Percentiles rank a stretch among this genome's conserved stretches.
Conservation (phyloP, 139 green algal species). For the Asterochloris erici region DNA sequence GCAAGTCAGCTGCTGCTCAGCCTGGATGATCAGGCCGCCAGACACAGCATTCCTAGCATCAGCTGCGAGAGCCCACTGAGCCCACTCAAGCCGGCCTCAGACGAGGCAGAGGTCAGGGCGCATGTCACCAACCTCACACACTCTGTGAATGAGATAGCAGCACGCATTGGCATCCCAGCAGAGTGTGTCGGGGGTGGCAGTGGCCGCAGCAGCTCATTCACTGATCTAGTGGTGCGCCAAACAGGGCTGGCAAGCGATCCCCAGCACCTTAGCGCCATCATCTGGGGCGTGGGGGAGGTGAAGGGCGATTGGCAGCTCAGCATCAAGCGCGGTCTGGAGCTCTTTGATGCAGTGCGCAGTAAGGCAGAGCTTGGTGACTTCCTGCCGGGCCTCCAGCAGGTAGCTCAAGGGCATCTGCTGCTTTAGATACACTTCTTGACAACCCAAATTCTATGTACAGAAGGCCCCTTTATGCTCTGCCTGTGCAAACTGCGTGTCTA, state of each 20-base stretch:
- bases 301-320: slow-evolving; percentile 7
- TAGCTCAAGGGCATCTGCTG: background rate
- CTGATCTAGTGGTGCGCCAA: slow-evolving; percentile 2
- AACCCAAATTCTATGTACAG: too few relatives aligned
- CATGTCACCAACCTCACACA: background rate
- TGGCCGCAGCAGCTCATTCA: slow-evolving; percentile 2
- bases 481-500: background rate
- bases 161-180: background rate
- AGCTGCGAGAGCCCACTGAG: background rate
- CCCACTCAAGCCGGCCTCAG: background rate
- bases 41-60: background rate
- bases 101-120: slow-evolving; percentile 10
- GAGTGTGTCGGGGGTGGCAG: slow-evolving; percentile 9
- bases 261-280: background rate
- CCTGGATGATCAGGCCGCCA: slow-evolving; percentile 14
- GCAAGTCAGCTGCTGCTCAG: background rate
- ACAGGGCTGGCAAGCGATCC: background rate
- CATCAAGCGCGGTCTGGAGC: background rate
- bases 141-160: slow-evolving; percentile 3
- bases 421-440: background rate
- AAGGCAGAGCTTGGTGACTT: background rate
- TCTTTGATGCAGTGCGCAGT: too few relatives aligned
- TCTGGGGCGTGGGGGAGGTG: background rate
- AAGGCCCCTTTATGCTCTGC: background rate
- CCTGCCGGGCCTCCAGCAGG: slow-evolving; percentile 7